These are phyloP conservation scores for Coemansia interrupta DNA, from an alignment of 192 early-diverging fungal genomes.

Conservation along the genomic window DNA sequence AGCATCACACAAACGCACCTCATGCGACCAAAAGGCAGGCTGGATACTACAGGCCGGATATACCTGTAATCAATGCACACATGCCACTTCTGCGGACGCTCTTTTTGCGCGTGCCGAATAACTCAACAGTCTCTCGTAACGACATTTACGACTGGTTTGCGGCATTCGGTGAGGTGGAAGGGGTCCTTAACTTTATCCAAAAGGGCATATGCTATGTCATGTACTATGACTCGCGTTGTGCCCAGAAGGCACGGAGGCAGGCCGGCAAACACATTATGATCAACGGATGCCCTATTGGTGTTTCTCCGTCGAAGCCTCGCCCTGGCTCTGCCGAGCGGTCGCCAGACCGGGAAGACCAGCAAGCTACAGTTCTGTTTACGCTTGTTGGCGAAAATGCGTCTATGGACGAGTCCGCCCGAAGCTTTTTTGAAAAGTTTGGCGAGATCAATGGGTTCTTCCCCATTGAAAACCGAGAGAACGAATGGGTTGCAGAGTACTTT, in stretches of 20 bases:
- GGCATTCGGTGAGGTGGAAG: conserved; percentile 28
- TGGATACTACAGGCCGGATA: neutral
- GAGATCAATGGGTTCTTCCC: conserved; percentile 19
- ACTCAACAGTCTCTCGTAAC: neutral
- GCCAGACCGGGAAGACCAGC: conserved; percentile 15
- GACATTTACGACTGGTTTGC: conserved; percentile 18
- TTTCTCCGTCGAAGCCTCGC: conserved; percentile 21
- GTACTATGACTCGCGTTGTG: conserved; percentile 32
- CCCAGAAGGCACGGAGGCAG: conserved; percentile 4
- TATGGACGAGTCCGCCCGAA: conserved; percentile 13
- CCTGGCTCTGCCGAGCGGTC: conserved; percentile 14
- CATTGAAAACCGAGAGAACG: conserved; percentile 6
- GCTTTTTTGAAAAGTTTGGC: conserved; percentile 23
- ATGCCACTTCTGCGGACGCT: conserved; percentile 24
- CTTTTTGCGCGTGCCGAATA: conserved; percentile 19
- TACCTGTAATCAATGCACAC: too few species aligned
- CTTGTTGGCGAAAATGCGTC: conserved; percentile 6
- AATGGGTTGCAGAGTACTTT: conserved; percentile 41
- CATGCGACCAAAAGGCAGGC: neutral
- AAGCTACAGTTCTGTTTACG: conserved; percentile 29
- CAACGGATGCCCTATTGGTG: neutral
- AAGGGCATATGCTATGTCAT: conserved; percentile 37
- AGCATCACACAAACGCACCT: too few species aligned
- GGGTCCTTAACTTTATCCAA: conserved; percentile 10
- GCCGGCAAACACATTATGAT: conserved; percentile 11